phyloP scores from a whole-genome alignment of 2,329 filamentous ascomycete species.

The Neofusicoccum kwambonambiense region DNA sequence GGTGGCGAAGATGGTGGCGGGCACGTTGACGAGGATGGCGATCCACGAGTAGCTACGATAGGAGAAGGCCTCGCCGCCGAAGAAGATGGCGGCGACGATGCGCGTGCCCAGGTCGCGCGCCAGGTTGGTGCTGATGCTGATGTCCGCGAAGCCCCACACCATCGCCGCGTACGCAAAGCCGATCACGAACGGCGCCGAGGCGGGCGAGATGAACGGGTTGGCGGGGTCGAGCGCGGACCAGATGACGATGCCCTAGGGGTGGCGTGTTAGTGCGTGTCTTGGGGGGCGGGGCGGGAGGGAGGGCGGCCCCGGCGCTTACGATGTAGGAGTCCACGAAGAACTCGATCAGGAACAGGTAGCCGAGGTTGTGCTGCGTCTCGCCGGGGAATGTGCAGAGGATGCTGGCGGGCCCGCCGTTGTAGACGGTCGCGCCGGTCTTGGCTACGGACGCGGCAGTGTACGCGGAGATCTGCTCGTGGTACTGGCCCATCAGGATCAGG shows the following conservation, averaged over 20 bases:
- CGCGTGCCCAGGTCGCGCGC: conserved; percentile 60
- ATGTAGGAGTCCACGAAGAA: conserved; percentile 60
- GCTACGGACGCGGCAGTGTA: conserved; percentile 42
- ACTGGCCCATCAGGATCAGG: conserved; percentile 56
- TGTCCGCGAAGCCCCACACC: conserved; percentile 58
- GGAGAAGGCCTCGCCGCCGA: conserved; percentile 50
- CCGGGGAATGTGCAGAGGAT: conserved; percentile 57
- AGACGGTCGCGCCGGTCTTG: conserved; percentile 41
- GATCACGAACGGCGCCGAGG: conserved; percentile 53
- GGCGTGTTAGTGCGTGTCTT: too few relatives aligned
- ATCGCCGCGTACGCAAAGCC: conserved; percentile 55
- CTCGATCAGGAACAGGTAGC: conserved; percentile 59
- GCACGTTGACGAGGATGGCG: conserved; percentile 56
- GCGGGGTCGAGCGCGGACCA: conserved; percentile 59
- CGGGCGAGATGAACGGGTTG: conserved; percentile 56
- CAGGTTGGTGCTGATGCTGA: conserved; percentile 57
- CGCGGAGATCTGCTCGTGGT: conserved; percentile 51
- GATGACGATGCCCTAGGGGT: conserved; percentile 50
- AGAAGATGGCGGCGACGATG: conserved; percentile 60
- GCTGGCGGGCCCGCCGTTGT: conserved; percentile 52
- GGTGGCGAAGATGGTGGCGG: conserved; percentile 56
- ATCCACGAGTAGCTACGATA: conserved; percentile 53
- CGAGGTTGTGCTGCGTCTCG: conserved; percentile 51
- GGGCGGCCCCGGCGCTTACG: conserved; percentile 27
- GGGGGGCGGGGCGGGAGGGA: neutral